Base-by-base conservation (phyloP, 106 monocot genomes). In the Amphibolis antarctica region DNA sequence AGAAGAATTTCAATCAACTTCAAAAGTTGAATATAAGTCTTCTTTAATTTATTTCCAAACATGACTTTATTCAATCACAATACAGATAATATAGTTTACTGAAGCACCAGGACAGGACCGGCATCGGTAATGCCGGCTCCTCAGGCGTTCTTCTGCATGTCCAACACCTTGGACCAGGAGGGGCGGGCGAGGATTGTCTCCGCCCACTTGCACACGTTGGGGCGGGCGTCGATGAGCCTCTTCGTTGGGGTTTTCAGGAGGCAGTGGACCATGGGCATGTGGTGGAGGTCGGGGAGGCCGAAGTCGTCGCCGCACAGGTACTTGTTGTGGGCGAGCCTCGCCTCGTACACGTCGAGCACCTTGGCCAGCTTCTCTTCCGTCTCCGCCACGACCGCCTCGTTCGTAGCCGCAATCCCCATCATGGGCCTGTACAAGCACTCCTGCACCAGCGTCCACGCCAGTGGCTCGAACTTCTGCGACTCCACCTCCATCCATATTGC, bases 341-440 rank as follows among this genome's bases (percentile, higher is more conserved):
- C 66, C 59, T 82, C 86, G 36, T 86, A 82, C 10, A 86, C 70
- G 44, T 82, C 74, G 9, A 86, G 73, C 20, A 83, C 72, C 63
- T 76, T 70, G 23, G 23, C 31, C 0, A 85, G 73, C 49, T 71
- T 80, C 49, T 70, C 79, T 42, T 60, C 42, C 13, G 12, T 26
- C 9, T 52, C 28, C 1, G 28, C 42, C 17, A 83, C 29, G 42
- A 66, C 48, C 12, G 17, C 12, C 64, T 74, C 42, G 52, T 79
- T 66, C 0, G 76, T 10, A 4, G 13, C 7, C 0, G 55, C 69
- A 15, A 45, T 44, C 42, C 62, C 43, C 10, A 63, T 26, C 46
- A 63, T 31, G 5, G 85, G 85, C 15, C 63, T 27, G 60, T 81
- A 28, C 61, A 79, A 9, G 18, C 11, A 21, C 50, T 85, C 55